A percentile compares a stretch with the other conserved stretches of the same genome.
Evolutionary conservation across 2,329 filamentous ascomycete genomes (phyloP).

Genomic region (Tolypocladium endophyticum): DNA sequence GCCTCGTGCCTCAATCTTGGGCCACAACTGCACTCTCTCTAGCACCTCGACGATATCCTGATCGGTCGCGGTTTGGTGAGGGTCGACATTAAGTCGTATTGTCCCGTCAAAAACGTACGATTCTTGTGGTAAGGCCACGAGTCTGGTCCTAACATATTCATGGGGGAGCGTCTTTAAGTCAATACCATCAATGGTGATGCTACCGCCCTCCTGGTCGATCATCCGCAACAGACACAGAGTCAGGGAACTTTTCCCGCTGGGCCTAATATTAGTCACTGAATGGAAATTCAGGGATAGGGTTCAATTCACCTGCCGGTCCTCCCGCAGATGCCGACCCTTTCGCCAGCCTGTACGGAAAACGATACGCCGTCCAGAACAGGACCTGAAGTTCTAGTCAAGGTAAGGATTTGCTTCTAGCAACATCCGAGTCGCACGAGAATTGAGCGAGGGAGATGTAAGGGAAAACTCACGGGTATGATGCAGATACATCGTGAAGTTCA

Average conservation of each 20-base stretch:
- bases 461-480: background rate
- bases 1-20: background rate
- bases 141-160: background rate
- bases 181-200: background rate
- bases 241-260: background rate
- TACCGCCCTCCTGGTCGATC: background rate
- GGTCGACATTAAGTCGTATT: background rate
- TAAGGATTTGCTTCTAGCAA: background rate
- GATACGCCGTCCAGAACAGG: background rate
- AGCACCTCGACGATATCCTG: background rate
- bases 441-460: background rate
- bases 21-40: background rate
- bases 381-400: background rate
- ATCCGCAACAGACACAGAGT: background rate
- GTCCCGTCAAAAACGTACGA: background rate
- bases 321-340: background rate
- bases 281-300: background rate
- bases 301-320: background rate
- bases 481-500: background rate
- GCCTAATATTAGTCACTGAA: background rate
- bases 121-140: background rate
- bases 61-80: background rate
- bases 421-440: background rate
- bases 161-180: background rate
- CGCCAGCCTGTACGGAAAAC: background rate